Percentiles rank a stretch among this genome's conserved stretches.
These are phyloP conservation scores for Didymella sp. DNA, from an alignment of 2,329 filamentous ascomycete species.

Conservation along the genomic window DNA sequence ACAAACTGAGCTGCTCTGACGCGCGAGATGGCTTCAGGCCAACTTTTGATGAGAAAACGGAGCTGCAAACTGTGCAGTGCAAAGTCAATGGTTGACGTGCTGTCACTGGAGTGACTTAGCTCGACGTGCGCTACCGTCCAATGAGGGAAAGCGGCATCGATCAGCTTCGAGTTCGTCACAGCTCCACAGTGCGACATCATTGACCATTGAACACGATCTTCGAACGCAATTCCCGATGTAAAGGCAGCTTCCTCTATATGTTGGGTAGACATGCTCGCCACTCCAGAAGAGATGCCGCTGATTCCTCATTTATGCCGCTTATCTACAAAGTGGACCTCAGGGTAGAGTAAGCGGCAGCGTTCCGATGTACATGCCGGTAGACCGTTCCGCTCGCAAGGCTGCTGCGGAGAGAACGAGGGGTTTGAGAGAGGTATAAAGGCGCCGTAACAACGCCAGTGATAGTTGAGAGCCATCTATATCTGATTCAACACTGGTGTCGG, in stretches of 20 bases:
- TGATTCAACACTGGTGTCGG: not conserved
- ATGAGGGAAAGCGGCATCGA: conserved; percentile 6
- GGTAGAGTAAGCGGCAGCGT: not conserved
- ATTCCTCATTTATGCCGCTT: not conserved
- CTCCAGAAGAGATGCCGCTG: not conserved
- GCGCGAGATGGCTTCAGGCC: conserved; percentile 20
- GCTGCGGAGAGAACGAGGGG: not conserved
- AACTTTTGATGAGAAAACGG: conserved; percentile 8
- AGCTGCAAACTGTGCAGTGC: conserved; percentile 18
- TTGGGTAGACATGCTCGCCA: conserved; percentile 4
- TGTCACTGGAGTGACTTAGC: conserved; percentile 6
- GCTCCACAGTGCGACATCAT: not conserved
- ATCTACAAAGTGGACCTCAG: not conserved
- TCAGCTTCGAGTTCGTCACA: conserved; percentile 8
- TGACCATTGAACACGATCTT: not conserved
- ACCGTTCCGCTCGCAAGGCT: not conserved
- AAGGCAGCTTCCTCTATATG: not conserved
- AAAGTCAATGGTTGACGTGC: conserved; percentile 16
- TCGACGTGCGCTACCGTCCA: conserved; percentile 10
- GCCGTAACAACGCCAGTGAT: not conserved
- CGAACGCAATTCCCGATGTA: not conserved
- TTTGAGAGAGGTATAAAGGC: not conserved
- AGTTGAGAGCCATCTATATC: not conserved
- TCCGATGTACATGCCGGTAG: not conserved
- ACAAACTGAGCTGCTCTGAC: conserved; percentile 12